A percentile compares a stretch with the other conserved stretches of the same genome.
phyloP scores from a whole-genome alignment of 164 flowering plant species.

The Buxus sempervirens region DNA sequence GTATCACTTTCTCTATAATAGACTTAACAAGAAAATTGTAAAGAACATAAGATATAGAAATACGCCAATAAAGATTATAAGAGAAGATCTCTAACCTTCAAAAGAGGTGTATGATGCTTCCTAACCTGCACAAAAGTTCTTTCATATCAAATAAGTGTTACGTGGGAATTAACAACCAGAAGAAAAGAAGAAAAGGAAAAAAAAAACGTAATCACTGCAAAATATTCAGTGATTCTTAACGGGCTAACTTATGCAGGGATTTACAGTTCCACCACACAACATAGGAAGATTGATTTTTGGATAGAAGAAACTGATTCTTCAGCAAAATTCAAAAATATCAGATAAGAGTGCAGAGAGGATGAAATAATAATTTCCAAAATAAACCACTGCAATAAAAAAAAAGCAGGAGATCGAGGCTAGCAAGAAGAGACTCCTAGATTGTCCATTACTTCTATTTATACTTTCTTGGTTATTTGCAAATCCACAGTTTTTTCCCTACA shows the following conservation, averaged over 20 bases:
- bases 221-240: neutral
- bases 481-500: too few relatives aligned
- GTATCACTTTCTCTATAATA: neutral
- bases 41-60: too few relatives aligned
- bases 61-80: neutral
- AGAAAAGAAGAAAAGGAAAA: neutral
- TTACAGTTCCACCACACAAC: neutral
- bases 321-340: neutral
- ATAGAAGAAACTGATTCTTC: neutral
- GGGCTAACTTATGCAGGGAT: neutral
- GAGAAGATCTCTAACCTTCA: slow-evolving; percentile 55
- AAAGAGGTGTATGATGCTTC: slow-evolving; percentile 79
- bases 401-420: neutral
- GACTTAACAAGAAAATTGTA: neutral
- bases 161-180: neutral
- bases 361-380: neutral
- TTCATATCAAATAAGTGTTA: slow-evolving; percentile 1
- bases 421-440: neutral
- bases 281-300: neutral
- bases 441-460: neutral
- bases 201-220: neutral
- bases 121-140: slow-evolving; percentile 59
- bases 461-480: neutral
- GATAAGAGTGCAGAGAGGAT: neutral
- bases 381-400: neutral